phyloP scores from a whole-genome alignment of 2,329 filamentous ascomycete genomes.

The Hypocrella siamensis region DNA sequence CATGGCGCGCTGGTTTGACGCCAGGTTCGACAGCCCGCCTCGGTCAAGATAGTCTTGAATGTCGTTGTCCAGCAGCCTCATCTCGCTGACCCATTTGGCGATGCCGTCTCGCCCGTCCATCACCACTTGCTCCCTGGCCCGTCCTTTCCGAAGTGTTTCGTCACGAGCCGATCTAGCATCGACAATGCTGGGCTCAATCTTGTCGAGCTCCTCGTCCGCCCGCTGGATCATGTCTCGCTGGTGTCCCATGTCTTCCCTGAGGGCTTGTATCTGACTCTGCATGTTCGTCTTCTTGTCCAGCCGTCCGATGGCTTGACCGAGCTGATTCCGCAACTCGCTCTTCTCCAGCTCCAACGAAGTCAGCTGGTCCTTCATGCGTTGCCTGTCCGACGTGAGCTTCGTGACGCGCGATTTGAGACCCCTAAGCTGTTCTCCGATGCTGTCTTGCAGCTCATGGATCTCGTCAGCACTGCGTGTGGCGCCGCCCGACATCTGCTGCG shows the following conservation, averaged over 20 bases:
- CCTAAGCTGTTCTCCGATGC: slow-evolving; percentile 51
- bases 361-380: slow-evolving; percentile 53
- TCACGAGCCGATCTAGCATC: slow-evolving; percentile 64
- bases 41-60: slow-evolving; percentile 67
- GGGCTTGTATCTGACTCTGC: slow-evolving; percentile 53
- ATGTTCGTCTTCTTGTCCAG: slow-evolving; percentile 69
- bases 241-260: slow-evolving; percentile 50
- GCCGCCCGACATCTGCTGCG: slow-evolving; percentile 56
- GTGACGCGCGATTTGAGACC: slow-evolving; percentile 45
- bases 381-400: slow-evolving; percentile 53
- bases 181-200: slow-evolving; percentile 58
- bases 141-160: slow-evolving; percentile 57
- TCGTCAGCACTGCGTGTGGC: slow-evolving; percentile 60
- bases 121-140: slow-evolving; percentile 55
- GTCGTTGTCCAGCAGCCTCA: slow-evolving; percentile 59
- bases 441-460: slow-evolving; percentile 62
- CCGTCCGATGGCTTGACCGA: slow-evolving; percentile 55
- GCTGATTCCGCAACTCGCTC: slow-evolving; percentile 57
- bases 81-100: slow-evolving; percentile 58
- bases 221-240: slow-evolving; percentile 55
- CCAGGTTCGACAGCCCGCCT: slow-evolving; percentile 58
- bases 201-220: slow-evolving; percentile 57
- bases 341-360: slow-evolving; percentile 60
- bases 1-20: slow-evolving; percentile 54
- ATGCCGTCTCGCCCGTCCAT: slow-evolving; percentile 57